Base-by-base conservation (phyloP, 2,329 filamentous ascomycete genomes). In the Fusarium sacchari region DNA sequence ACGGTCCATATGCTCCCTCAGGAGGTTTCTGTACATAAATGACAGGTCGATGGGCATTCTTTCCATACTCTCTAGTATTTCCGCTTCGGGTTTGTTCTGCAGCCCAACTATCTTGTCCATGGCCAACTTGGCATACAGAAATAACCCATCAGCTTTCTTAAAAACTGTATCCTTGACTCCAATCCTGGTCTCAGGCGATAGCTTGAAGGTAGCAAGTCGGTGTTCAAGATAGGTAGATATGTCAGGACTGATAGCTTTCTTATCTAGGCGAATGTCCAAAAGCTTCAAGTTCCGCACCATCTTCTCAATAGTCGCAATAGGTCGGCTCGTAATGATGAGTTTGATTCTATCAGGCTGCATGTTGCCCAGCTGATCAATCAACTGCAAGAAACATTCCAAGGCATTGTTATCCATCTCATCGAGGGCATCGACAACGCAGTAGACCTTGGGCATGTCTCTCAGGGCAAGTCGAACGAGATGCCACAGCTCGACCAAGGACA, bases 341-440 rank as follows among this genome's bases (percentile, higher is more conserved):
- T 86, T 87, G 64, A 85, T 75, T 13, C 70, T 76, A 0, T 50
- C 58, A 2, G 83, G 80, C 7, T 66, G 72, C 73, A 75, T 78
- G 10, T 76, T 66, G 0, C 81, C 82, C 1, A 87, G 75, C 0
- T 68, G 58, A 3, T 75, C 77, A 1, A 87, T 73, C 6, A 72
- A 55, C 7, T 78, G 52, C 6, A 86, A 65, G 36, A 86, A 84
- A 1, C 20, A 1, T 0, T 67, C 42, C 10, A 60, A 18, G 22
- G 83, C 75, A 0, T 77, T 81, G n/a, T 74, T 43, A 44, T 85
- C 82, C 81, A 87, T 86, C 73, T 87, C 85, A 65, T 87, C 86
- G 6, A 87, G 77, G 1, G 84, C 84, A 67, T 86, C 85, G 0
- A 79, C 78, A 5, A 87, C 77, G 39, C 81, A 83, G 57, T 82